These are phyloP conservation scores for Pogostemon cablin DNA, from an alignment of 257 asterid genomes.

Conservation along the genomic window DNA sequence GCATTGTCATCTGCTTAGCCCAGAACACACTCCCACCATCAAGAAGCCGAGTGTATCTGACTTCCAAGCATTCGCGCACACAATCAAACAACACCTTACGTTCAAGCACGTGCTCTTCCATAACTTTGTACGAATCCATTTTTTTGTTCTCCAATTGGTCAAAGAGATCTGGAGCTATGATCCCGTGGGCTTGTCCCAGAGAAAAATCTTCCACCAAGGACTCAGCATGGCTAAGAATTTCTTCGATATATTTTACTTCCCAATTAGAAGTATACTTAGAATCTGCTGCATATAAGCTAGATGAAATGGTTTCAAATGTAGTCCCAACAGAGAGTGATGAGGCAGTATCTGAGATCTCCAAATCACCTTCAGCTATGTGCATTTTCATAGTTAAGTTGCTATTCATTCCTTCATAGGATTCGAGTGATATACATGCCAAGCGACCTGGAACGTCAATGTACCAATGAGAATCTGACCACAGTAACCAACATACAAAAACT, in stretches of 20 bases:
- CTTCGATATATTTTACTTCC: conserved; percentile 62
- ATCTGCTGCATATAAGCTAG: conserved; percentile 38
- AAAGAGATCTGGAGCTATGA: conserved; percentile 59
- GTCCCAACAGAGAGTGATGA: conserved; percentile 59
- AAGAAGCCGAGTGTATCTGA: conserved; percentile 42
- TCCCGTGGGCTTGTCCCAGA: conserved; percentile 56
- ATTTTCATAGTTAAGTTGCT: conserved; percentile 52
- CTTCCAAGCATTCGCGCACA: conserved; percentile 64
- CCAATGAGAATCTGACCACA: conserved; percentile 11
- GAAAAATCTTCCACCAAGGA: conserved; percentile 61
- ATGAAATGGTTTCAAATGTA: conserved; percentile 44
- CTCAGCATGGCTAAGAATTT: conserved; percentile 49
- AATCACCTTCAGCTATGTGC: conserved; percentile 49
- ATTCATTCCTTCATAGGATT: conserved; percentile 49
- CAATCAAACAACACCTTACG: conserved; percentile 72
- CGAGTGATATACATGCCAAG: conserved; percentile 41
- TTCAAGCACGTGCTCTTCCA: conserved; percentile 53
- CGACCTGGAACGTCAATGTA: conserved; percentile 48
- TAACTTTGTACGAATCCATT: conserved; percentile 39
- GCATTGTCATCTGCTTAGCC: conserved; percentile 52
- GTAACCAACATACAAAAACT: neutral
- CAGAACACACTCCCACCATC: conserved; percentile 56
- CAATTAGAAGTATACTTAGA: conserved; percentile 54
- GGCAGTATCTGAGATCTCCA: conserved; percentile 76
- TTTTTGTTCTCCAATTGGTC: conserved; percentile 62